Evolutionary conservation across 1,284 basidiomycete genomes (phyloP).

Genomic region (Puccinia horiana): DNA sequence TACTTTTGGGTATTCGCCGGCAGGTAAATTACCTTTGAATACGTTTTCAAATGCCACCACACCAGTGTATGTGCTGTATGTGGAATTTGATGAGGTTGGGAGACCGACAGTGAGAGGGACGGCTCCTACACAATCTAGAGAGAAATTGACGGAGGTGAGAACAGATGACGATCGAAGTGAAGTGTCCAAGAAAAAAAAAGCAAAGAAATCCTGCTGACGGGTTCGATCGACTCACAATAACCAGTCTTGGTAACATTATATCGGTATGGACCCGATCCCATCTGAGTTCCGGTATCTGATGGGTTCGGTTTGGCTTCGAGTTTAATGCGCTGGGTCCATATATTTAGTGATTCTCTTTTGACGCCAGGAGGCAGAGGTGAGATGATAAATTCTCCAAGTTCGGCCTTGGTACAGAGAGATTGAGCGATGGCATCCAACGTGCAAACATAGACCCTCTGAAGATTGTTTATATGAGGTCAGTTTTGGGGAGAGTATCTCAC

Average conservation of each 20-base stretch:
- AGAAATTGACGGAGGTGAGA: not conserved
- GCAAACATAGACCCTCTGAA: slow-evolving; percentile 86
- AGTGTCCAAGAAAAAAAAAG: slow-evolving; percentile 47
- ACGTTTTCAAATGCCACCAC: slow-evolving; percentile 81
- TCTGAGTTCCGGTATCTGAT: slow-evolving; percentile 52
- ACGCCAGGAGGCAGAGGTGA: slow-evolving; percentile 65
- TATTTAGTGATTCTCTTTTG: slow-evolving; percentile 67
- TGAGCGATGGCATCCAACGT: slow-evolving; percentile 71
- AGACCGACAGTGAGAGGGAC: slow-evolving; percentile 40
- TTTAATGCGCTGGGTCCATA: slow-evolving; percentile 61
- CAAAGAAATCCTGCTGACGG: slow-evolving; percentile 51
- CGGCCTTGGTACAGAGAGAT: slow-evolving; percentile 69
- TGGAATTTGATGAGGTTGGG: slow-evolving; percentile 55
- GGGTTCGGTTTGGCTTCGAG: slow-evolving; percentile 54
- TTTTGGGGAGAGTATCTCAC: not conserved
- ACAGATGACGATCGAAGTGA: slow-evolving; percentile 50
- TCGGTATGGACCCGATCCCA: slow-evolving; percentile 54
- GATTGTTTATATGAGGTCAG: not conserved
- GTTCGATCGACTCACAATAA: slow-evolving; percentile 51
- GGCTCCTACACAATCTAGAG: slow-evolving; percentile 15
- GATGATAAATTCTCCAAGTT: slow-evolving; percentile 83
- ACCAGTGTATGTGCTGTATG: slow-evolving; percentile 79
- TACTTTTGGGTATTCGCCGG: slow-evolving; percentile 97
- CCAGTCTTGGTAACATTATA: slow-evolving; percentile 53
- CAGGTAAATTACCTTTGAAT: slow-evolving; percentile 84